Evolutionary conservation across 257 asterid species (phyloP).

Genomic region (Anisodus tanguticus): DNA sequence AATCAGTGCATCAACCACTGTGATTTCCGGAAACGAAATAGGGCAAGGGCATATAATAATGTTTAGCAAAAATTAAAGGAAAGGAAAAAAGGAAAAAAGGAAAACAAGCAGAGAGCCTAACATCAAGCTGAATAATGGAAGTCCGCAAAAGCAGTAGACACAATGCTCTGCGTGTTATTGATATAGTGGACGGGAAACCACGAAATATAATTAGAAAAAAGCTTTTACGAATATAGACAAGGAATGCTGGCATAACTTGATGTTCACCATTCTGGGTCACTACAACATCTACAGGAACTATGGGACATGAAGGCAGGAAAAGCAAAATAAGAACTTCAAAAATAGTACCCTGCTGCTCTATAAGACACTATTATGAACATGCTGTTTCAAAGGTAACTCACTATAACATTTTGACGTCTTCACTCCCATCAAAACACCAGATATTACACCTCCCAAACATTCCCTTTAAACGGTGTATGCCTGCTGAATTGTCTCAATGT

Average conservation of each 20-base stretch:
- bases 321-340: constrained; percentile 11
- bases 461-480: constrained; percentile 81
- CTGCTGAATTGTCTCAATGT: constrained; percentile 91
- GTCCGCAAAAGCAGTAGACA: background rate
- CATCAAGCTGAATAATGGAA: background rate
- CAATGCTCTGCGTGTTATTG: background rate
- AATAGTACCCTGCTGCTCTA: background rate
- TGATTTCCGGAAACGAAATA: too few species aligned
- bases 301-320: constrained; percentile 13
- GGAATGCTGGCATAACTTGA: background rate
- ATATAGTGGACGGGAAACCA: background rate
- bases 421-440: background rate
- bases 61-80: background rate
- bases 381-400: background rate
- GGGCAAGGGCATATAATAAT: background rate
- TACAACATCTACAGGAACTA: background rate
- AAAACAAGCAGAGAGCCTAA: background rate
- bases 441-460: constrained; percentile 32
- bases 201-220: background rate
- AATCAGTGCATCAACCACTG: too few species aligned
- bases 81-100: too few species aligned
- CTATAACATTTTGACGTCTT: background rate
- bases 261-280: background rate
- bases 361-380: constrained; percentile 4
- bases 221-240: background rate